Base-by-base conservation (phyloP, 164 flowering plant species). In the Vitis riparia region DNA sequence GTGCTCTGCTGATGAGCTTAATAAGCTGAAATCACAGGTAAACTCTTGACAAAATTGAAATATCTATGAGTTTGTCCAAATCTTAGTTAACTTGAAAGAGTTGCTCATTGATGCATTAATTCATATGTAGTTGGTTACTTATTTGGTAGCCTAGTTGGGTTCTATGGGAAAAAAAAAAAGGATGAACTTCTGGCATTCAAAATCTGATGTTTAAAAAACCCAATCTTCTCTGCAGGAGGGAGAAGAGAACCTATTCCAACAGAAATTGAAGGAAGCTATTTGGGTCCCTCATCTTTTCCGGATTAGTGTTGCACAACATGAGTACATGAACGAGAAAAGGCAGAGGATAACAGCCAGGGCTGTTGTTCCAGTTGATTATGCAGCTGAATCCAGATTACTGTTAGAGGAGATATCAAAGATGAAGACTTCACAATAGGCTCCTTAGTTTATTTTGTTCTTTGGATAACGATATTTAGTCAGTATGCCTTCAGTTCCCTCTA, bases 1-100 rank as follows among this genome's bases (percentile, higher is more conserved):
- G 10, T 96, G 98, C 81, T 66, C 97, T 60, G 99, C 99, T 14
- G 92, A 92, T 71, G 98, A 93, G 77, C 97, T 93, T 71, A 82
- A 93, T 68, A 75, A 62, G 62, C 69, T 93, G 50, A 96, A 82
- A 80, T 76, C 85, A 51, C 77, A 91, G 93, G 99, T 93, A 82
- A 75, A 53, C 37, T 32, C 37, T 5, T 32, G 37, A 32, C 37
- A 32, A 32, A 1, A 32, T 32, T 32, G 37, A 32, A 32, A 5
- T 32, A 32, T 32, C 2, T 17, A 17, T 19, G 23, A 19, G 23
- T 19, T 19, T 32, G 37, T 32, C 37, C 37, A 32, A 32, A 32
- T 32, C 37, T 32, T 32, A 32, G 37, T 32, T 32, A 32, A 32
- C 37, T 32, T 32, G 37, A 32, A 32, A 32, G 6, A 32, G 37